Evolutionary conservation across 2,329 filamentous ascomycete species (phyloP), one percentile per base, ranked within the genome.

Genomic region (Chalara sp.): DNA sequence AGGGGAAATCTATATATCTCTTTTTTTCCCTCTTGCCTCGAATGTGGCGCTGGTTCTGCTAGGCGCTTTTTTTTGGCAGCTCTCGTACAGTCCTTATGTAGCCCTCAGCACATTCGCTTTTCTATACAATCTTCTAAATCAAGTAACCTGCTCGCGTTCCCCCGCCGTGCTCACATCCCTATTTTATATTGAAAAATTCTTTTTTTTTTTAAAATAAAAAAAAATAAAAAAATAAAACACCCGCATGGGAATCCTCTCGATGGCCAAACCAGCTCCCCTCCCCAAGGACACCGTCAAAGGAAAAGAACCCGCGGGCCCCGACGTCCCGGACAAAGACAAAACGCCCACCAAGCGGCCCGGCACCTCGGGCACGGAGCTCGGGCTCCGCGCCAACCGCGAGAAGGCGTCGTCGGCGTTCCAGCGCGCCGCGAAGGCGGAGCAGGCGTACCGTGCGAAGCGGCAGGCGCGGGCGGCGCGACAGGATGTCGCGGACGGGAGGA

Each of bases 361-460:
- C 10, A 54, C 50, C 11, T 52, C 56, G 11, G 56, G 48, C 11
- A 58, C 55, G 40, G 51, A 57, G 41, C 50, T 55, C 5, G 49
- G 53, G n/a, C 58, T 61, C 13, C 56, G 58, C n/a, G 49, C 52
- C 11, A 52, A 58, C 47, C 52, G 56, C 7, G 42, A 57, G 46
- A 60, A 58, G 33, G 57, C 61, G 31, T 52, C 49, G 10, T 53
- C 50, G 5, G 55, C 61, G 5, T 61, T 56, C 50, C 51, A 58
- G 11, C 50, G 54, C 6, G 58, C 61, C 8, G 58, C 56, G 21
- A 41, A 54, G 46, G 59, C 58, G 21, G 61, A 63, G 42, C 53
- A 58, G 40, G 54, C 53, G 10, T 61, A 61, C 47, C 53, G 57
- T 12, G 58, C 59, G 8, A 54, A 57, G 28, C 52, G 54, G 5